Evolutionary conservation across 768 basidiomycete species (phyloP).

Genomic region (Tricholoma furcatifolium): DNA sequence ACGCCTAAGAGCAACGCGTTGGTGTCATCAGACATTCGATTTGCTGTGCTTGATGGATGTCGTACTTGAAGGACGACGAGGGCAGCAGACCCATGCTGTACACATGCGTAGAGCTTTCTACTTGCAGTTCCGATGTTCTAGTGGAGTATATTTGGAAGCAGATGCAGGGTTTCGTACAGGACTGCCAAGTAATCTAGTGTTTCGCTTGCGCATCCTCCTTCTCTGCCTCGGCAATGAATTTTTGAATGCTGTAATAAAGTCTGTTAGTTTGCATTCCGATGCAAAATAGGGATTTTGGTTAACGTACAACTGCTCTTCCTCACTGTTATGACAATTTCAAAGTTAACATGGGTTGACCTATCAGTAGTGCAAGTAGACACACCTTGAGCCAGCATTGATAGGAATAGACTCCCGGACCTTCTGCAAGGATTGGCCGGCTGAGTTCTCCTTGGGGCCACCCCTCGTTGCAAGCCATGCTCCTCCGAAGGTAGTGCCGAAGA

Average conservation of each 20-base stretch:
- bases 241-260: constrained; percentile 67
- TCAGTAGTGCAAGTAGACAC: constrained; percentile 26
- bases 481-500: constrained; percentile 56
- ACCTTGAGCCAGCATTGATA: constrained; percentile 68
- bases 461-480: constrained; percentile 51
- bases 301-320: constrained; percentile 86
- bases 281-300: neutral
- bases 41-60: too few species aligned
- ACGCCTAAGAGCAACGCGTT: too few species aligned
- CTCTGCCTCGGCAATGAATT: constrained; percentile 82
- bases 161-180: too few species aligned
- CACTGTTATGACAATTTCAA: constrained; percentile 41
- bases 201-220: constrained; percentile 60
- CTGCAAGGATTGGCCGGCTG: constrained; percentile 44
- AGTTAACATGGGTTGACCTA: constrained; percentile 8
- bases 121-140: too few species aligned
- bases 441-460: constrained; percentile 52
- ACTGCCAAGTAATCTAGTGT: constrained; percentile 31
- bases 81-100: too few species aligned
- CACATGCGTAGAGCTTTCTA: too few species aligned
- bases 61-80: too few species aligned
- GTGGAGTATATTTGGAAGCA: too few species aligned
- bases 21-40: too few species aligned
- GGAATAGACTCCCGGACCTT: constrained; percentile 66
- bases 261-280: constrained; percentile 22